Conservation (phyloP, 768 basidiomycete species). For the Lepiota subincarnata region DNA sequence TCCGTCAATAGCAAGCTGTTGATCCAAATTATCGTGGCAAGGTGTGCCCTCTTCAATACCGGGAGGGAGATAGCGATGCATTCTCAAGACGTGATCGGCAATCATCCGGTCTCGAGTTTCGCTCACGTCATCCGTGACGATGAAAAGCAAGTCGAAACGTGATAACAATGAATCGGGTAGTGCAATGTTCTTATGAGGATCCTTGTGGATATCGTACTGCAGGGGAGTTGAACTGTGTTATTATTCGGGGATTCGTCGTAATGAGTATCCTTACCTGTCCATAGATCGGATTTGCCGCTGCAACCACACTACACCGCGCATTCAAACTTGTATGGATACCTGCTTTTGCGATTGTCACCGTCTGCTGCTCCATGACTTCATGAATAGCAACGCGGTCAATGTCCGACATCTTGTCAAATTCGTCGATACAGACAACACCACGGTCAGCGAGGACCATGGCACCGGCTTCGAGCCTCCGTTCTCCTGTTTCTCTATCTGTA, state of each 20-base stretch:
- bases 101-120: conserved; percentile 91
- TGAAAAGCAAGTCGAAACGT: conserved; percentile 97
- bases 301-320: conserved; percentile 95
- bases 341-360: conserved; percentile 98
- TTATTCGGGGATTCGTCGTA: conserved; percentile 5
- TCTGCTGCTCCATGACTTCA: conserved; percentile 99
- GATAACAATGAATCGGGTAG: conserved; percentile 96
- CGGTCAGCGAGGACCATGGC: conserved; percentile 99
- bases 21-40: conserved; percentile 79
- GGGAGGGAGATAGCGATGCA: conserved; percentile 95
- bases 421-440: conserved; percentile 98
- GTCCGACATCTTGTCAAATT: conserved; percentile 99
- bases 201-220: conserved; percentile 98
- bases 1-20: conserved; percentile 84
- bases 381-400: conserved; percentile 98
- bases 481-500: conserved; percentile 96
- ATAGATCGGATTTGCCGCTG: conserved; percentile 98
- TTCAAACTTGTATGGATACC: conserved; percentile 98
- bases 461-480: conserved; percentile 93
- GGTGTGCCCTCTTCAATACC: conserved; percentile 97
- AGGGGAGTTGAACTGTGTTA: conserved; percentile 14
- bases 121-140: conserved; percentile 97
- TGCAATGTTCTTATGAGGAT: conserved; percentile 98
- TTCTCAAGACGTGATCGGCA: conserved; percentile 94
- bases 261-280: conserved; percentile 63